Base-by-base conservation (phyloP, 164 flowering plant species). In the Aristolochia californica region DNA sequence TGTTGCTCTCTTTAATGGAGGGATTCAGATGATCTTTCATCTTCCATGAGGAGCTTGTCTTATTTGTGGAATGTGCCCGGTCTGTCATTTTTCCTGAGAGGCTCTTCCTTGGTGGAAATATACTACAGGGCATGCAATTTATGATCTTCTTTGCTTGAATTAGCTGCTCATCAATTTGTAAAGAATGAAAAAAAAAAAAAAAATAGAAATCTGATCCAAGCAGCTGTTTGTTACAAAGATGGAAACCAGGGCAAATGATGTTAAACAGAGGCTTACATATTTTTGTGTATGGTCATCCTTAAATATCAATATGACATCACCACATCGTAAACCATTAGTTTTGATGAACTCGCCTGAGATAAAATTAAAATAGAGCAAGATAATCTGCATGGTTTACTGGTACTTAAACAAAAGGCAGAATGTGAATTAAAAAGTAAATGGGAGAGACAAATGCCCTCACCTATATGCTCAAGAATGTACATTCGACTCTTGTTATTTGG, bases 401-500 rank as follows among this genome's bases (percentile, higher is more conserved):
- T 26, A 16, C 2, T 1, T 22, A 5, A 0, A 48, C n/a, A 34
- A 51, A 56, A 16, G 11, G 49, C 10, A 5, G n/a, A 53, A 11
- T 40, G 12, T 13, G 81, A 75, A 23, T 24, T 34, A 30, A 8
- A 27, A 58, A 16, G 23, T 20, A 38, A 53, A 24, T 48, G 43
- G 43, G 3, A 52, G 15, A 43, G 5, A 53, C 18, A 44, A 57
- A 51, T 16, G 34, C 4, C 48, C 71, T 61, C 62, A 60, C 78
- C 78, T 62, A 72, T 74, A 40, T 74, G 68, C 49, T 74, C 78
- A 67, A 74, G 65, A 21, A 71, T 60, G 52, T 74, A 70, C 75
- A 74, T 74, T 43, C 75, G 67, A 50, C 75, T 74, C 60, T 63
- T 71, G 61, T 70, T 71, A 60, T 74, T 74, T 45, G 78, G 78